Conservation (phyloP, 805 yeast species). For the Starmerella potacharoeniae region DNA sequence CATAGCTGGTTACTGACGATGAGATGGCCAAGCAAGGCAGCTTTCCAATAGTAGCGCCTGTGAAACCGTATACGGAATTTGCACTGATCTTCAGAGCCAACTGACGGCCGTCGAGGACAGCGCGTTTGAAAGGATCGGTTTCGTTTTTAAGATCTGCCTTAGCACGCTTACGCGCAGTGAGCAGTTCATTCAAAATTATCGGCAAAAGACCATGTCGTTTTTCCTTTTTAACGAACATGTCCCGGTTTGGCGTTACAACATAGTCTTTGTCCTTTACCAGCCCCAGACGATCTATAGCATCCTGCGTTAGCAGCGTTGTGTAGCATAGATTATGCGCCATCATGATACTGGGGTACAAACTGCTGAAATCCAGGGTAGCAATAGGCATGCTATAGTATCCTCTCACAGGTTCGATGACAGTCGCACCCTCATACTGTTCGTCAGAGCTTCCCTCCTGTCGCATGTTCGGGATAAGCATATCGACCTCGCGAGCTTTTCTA, state of each 20-base stretch:
- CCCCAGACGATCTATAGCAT: conserved; percentile 46
- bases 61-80: conserved; percentile 95
- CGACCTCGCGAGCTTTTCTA: conserved; percentile 79
- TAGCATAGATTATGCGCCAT: conserved; percentile 98
- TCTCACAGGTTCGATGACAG: conserved; percentile 91
- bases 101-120: conserved; percentile 94
- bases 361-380: conserved; percentile 95
- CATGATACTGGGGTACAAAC: conserved; percentile 95
- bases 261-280: conserved; percentile 68
- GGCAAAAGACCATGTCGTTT: conserved; percentile 81
- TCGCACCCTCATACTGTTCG: conserved; percentile 96
- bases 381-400: conserved; percentile 96
- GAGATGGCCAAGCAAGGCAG: conserved; percentile 94
- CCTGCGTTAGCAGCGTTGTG: conserved; percentile 68
- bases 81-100: conserved; percentile 93
- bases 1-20: conserved; percentile 89
- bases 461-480: conserved; percentile 84
- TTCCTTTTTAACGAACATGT: conserved; percentile 63
- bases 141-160: conserved; percentile 83
- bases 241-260: conserved; percentile 82
- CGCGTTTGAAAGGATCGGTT: conserved; percentile 85
- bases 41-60: conserved; percentile 97
- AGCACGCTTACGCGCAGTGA: conserved; percentile 87
- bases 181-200: conserved; percentile 75
- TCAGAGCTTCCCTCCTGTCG: conserved; percentile 68